phyloP scores from a whole-genome alignment of 768 basidiomycete genomes.

The Brasilioporus rufonigricans region DNA sequence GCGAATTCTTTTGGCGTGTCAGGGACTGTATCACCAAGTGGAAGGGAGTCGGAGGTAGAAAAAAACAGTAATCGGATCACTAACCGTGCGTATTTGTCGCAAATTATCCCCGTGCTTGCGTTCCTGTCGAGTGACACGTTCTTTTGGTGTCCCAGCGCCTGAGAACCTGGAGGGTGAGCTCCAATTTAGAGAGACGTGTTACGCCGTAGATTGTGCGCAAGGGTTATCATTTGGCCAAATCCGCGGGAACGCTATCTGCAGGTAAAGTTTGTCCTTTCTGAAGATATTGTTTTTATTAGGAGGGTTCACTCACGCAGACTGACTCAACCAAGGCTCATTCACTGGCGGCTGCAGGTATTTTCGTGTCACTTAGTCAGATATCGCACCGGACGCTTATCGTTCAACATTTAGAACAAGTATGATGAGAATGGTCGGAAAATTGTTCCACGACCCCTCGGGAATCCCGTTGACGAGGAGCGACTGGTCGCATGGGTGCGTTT shows the following conservation, averaged over 20 bases:
- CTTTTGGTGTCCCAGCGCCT: not conserved
- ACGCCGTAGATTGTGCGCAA: slow-evolving; percentile 2
- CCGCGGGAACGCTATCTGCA: slow-evolving; percentile 22
- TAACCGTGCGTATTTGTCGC: slow-evolving; percentile 12
- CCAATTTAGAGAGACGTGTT: slow-evolving; percentile 8
- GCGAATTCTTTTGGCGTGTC: slow-evolving; percentile 17
- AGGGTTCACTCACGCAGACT: not conserved
- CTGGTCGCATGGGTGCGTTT: slow-evolving; percentile 6
- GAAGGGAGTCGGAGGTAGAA: not conserved
- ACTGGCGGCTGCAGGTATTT: slow-evolving; percentile 9
- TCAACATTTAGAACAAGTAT: not conserved
- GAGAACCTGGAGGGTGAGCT: slow-evolving; percentile 8
- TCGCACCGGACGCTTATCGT: not conserved
- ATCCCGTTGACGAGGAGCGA: slow-evolving; percentile 12
- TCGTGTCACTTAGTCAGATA: not conserved
- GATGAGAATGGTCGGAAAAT: slow-evolving; percentile 5
- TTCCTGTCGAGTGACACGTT: slow-evolving; percentile 1
- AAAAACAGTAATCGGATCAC: slow-evolving; percentile 3
- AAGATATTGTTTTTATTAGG: slow-evolving; percentile 4
- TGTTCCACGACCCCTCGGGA: slow-evolving; percentile 17
- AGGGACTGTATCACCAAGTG: slow-evolving; percentile 8
- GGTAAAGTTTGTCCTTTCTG: slow-evolving; percentile 1
- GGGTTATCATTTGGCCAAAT: slow-evolving; percentile 9
- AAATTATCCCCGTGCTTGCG: not conserved
- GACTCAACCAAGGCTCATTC: slow-evolving; percentile 5